phyloP scores from a whole-genome alignment of 2,329 filamentous ascomycete species.

The Fusarium caatingaense region DNA sequence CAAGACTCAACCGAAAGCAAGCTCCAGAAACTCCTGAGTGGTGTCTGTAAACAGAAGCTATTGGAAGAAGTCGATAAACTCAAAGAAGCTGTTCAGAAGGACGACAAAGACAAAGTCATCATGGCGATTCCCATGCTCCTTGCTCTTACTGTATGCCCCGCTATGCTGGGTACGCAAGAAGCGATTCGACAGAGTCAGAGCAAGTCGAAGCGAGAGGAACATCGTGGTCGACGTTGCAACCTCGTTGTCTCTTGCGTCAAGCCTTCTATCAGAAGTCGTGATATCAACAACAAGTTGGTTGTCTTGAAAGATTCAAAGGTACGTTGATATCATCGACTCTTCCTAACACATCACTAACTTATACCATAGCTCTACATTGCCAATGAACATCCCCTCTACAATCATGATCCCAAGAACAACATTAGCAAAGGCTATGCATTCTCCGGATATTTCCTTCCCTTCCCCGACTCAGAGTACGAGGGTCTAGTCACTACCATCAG shows the following conservation, averaged over 20 bases:
- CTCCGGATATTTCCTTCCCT: slow-evolving; percentile 67
- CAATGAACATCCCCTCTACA: slow-evolving; percentile 45
- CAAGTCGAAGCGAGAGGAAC: slow-evolving; percentile 59
- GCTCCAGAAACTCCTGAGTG: slow-evolving; percentile 41
- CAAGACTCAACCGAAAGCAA: slow-evolving; percentile 22
- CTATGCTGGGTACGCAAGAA: slow-evolving; percentile 60
- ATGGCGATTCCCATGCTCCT: slow-evolving; percentile 48
- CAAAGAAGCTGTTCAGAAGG: slow-evolving; percentile 42
- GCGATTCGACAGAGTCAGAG: slow-evolving; percentile 60
- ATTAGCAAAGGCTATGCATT: slow-evolving; percentile 65
- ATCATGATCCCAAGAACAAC: slow-evolving; percentile 49
- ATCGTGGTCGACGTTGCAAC: slow-evolving; percentile 61
- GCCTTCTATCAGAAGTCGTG: slow-evolving; percentile 56
- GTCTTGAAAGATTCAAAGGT: slow-evolving; percentile 59
- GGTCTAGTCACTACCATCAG: slow-evolving; percentile 62
- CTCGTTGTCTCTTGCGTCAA: slow-evolving; percentile 60
- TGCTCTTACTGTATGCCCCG: slow-evolving; percentile 48
- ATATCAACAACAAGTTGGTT: slow-evolving; percentile 58
- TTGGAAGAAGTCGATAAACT: slow-evolving; percentile 45
- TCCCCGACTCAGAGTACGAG: slow-evolving; percentile 62
- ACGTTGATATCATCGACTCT: not conserved
- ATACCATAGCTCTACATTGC: slow-evolving; percentile 45
- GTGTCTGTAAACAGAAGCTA: slow-evolving; percentile 42
- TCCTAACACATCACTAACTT: not conserved
- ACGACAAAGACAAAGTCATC: slow-evolving; percentile 45